Conservation (phyloP, 2,329 filamentous ascomycete genomes). For the Plenodomus tracheiphilus region DNA sequence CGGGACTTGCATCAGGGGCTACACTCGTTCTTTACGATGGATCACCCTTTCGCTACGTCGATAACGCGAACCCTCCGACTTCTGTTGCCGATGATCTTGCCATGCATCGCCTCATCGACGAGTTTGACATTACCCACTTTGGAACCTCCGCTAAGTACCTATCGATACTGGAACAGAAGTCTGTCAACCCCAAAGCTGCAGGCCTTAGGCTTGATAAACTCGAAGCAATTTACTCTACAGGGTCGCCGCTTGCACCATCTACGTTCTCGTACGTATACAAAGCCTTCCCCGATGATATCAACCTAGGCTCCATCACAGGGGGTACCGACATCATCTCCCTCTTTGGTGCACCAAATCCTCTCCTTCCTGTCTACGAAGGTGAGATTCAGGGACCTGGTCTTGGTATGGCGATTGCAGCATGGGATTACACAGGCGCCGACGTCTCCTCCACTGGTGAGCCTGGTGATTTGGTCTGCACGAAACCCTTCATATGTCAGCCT, state of each 20-base stretch:
- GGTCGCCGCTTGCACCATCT: constrained; percentile 86
- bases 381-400: constrained; percentile 56
- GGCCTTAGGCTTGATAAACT: constrained; percentile 62
- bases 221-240: constrained; percentile 90
- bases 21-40: constrained; percentile 90
- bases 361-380: constrained; percentile 54
- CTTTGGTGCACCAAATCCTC: constrained; percentile 78
- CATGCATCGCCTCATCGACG: constrained; percentile 79
- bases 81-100: constrained; percentile 73
- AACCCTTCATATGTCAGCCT: constrained; percentile 88
- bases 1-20: constrained; percentile 78
- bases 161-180: constrained; percentile 81
- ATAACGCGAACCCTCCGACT: constrained; percentile 46
- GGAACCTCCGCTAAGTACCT: constrained; percentile 95
- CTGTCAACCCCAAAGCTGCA: constrained; percentile 29
- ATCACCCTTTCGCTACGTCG: constrained; percentile 71
- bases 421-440: constrained; percentile 59
- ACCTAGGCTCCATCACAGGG: constrained; percentile 90
- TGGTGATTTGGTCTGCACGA: constrained; percentile 85
- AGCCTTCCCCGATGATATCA: constrained; percentile 77
- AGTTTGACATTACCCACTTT: constrained; percentile 85
- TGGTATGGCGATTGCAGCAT: constrained; percentile 56
- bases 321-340: constrained; percentile 96
- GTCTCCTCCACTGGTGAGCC: constrained; percentile 67
- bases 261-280: constrained; percentile 90